phyloP scores from a whole-genome alignment of 129 eudicot species.

The Logfia minima region DNA sequence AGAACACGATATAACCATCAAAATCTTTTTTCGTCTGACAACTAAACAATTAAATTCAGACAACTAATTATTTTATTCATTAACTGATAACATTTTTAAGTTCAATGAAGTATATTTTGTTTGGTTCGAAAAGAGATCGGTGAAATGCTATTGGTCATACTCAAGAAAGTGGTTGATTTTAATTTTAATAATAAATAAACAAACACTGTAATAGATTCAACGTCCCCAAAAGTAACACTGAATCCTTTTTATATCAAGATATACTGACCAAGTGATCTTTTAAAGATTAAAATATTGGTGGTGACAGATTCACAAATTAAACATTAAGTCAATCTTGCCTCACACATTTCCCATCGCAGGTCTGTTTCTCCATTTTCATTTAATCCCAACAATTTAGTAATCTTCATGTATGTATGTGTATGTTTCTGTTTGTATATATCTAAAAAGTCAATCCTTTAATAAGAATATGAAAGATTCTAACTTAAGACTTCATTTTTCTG shows the following conservation, averaged over 20 bases:
- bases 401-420: constrained; percentile 1
- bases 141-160: not conserved
- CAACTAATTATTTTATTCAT: too few relatives aligned
- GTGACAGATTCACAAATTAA: constrained; percentile 12
- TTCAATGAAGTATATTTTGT: too few relatives aligned
- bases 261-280: not conserved
- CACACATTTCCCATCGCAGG: constrained; percentile 11
- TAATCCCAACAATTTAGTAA: not conserved
- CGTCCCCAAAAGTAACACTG: constrained; percentile 16
- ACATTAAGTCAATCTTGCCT: not conserved
- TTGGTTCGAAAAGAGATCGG: not conserved
- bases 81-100: too few relatives aligned
- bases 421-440: not conserved
- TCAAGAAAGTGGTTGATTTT: constrained; percentile 29
- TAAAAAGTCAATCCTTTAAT: not conserved
- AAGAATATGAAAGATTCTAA: not conserved
- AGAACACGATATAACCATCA: too few relatives aligned
- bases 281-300: not conserved
- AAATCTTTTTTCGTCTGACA: too few relatives aligned
- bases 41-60: too few relatives aligned
- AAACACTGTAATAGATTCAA: constrained; percentile 4
- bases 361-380: constrained; percentile 17
- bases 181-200: not conserved
- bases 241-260: constrained; percentile 5
- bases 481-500: not conserved